phyloP scores from a whole-genome alignment of 768 basidiomycete genomes.

The Panaeolus cyanescens region DNA sequence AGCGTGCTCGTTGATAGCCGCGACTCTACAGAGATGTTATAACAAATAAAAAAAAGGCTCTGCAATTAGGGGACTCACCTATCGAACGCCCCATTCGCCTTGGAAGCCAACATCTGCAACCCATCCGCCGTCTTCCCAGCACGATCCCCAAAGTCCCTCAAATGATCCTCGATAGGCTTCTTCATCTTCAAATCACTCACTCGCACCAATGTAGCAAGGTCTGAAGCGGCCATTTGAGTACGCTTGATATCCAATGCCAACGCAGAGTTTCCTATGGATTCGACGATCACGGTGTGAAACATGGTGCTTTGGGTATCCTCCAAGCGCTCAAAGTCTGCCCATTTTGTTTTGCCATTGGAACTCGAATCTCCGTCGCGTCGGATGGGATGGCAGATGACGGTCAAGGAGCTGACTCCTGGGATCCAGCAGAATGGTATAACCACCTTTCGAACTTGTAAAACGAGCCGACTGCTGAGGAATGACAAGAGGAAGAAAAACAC shows the following conservation, averaged over 20 bases:
- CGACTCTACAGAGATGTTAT: slow-evolving; percentile 46
- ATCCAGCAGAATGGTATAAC: not conserved
- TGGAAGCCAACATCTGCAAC: slow-evolving; percentile 63
- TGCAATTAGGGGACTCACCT: slow-evolving; percentile 43
- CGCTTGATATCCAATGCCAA: slow-evolving; percentile 72
- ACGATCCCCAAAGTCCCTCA: slow-evolving; percentile 58
- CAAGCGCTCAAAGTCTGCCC: slow-evolving; percentile 65
- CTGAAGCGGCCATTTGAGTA: slow-evolving; percentile 75
- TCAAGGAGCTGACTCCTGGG: not conserved
- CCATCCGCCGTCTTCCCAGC: slow-evolving; percentile 62
- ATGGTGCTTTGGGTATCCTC: slow-evolving; percentile 60
- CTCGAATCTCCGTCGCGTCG: not conserved
- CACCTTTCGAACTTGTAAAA: not conserved
- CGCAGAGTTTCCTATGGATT: slow-evolving; percentile 56
- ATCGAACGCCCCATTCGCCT: slow-evolving; percentile 72
- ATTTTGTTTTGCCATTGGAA: slow-evolving; percentile 15
- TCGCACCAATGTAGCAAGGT: slow-evolving; percentile 65
- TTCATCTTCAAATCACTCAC: slow-evolving; percentile 62
- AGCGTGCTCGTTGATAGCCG: slow-evolving; percentile 76
- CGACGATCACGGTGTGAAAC: slow-evolving; percentile 64
- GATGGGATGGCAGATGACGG: not conserved
- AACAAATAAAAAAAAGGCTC: not conserved
- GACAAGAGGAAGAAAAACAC: not conserved
- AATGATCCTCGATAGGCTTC: slow-evolving; percentile 53
- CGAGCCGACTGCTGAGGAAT: not conserved